Conservation (phyloP, 2,329 filamentous ascomycete genomes). For the Neofusicoccum laricinum region DNA sequence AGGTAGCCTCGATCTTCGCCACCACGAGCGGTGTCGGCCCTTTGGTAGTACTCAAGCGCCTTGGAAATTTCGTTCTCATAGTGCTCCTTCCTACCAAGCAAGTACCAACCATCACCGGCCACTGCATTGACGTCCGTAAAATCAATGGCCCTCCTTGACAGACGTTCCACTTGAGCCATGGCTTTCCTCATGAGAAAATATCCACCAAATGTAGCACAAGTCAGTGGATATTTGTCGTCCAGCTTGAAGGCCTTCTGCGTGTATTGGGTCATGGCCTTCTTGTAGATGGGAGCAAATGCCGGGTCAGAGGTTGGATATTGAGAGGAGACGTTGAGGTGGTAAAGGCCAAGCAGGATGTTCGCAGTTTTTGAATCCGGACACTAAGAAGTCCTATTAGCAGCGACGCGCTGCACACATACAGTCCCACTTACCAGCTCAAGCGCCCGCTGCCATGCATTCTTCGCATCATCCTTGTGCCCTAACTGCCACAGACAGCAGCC, state of each 20-base stretch:
- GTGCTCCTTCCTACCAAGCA: slow-evolving; percentile 88
- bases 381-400: slow-evolving; percentile 15
- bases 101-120: slow-evolving; percentile 96
- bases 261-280: slow-evolving; percentile 90
- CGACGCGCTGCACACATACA: not conserved
- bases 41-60: slow-evolving; percentile 82
- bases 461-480: slow-evolving; percentile 90
- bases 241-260: slow-evolving; percentile 91
- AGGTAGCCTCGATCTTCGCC: slow-evolving; percentile 87
- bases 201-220: slow-evolving; percentile 83
- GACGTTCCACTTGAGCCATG: slow-evolving; percentile 75
- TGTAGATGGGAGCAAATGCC: slow-evolving; percentile 81
- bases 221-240: slow-evolving; percentile 85
- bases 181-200: slow-evolving; percentile 86
- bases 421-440: slow-evolving; percentile 64
- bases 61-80: slow-evolving; percentile 71
- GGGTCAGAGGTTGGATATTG: slow-evolving; percentile 80
- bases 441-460: slow-evolving; percentile 82
- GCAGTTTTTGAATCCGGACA: slow-evolving; percentile 83
- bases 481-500: slow-evolving; percentile 97
- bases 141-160: slow-evolving; percentile 91
- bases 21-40: slow-evolving; percentile 87
- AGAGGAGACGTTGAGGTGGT: slow-evolving; percentile 83
- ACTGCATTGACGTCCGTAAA: slow-evolving; percentile 95
- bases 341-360: slow-evolving; percentile 84